Percentiles rank a stretch among this genome's conserved stretches.
These are phyloP conservation scores for Cyclocybe aegerita DNA, from an alignment of 768 basidiomycete genomes.

Conservation along the genomic window DNA sequence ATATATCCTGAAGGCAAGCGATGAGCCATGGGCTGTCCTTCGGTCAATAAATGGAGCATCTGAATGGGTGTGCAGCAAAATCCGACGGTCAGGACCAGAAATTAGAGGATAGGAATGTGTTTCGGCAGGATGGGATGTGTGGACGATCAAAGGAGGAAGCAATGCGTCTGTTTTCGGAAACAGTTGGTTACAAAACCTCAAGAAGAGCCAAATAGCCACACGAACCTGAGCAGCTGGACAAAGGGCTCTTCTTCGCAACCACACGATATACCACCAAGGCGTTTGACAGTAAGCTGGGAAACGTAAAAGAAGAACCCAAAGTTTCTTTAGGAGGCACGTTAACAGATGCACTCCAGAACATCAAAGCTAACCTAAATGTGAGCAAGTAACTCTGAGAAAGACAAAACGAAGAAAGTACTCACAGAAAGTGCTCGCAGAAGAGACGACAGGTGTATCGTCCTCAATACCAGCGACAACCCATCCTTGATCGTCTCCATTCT, in stretches of 20 bases:
- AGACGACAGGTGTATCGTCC: conserved; percentile 27
- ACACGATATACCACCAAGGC: conserved; percentile 67
- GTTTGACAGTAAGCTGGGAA: conserved; percentile 59
- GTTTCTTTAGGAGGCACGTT: conserved; percentile 28
- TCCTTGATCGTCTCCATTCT: conserved; percentile 50
- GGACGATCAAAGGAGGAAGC: conserved; percentile 65
- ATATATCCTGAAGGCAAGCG: conserved; percentile 43
- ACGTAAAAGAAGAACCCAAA: conserved; percentile 41
- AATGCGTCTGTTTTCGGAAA: conserved; percentile 40
- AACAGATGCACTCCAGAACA: conserved; percentile 36
- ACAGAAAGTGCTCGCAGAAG: conserved; percentile 43
- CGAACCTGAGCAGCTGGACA: conserved; percentile 37
- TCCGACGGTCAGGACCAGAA: conserved; percentile 30
- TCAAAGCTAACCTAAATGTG: conserved; percentile 31
- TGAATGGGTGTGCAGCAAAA: conserved; percentile 68
- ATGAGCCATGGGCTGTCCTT: background rate
- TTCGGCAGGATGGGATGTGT: conserved; percentile 59
- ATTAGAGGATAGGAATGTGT: conserved; percentile 65
- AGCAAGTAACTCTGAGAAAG: conserved; percentile 9
- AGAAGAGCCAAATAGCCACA: background rate
- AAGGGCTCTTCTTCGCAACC: conserved; percentile 27
- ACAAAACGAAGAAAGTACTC: conserved; percentile 20
- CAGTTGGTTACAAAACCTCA: conserved; percentile 4
- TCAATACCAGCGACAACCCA: conserved; percentile 64
- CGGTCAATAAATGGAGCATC: conserved; percentile 65